Percentiles rank a stretch among this genome's conserved stretches.
Evolutionary conservation across 495 filamentous ascomycete species (phyloP).

Genomic region (Penicillium verhagenii): DNA sequence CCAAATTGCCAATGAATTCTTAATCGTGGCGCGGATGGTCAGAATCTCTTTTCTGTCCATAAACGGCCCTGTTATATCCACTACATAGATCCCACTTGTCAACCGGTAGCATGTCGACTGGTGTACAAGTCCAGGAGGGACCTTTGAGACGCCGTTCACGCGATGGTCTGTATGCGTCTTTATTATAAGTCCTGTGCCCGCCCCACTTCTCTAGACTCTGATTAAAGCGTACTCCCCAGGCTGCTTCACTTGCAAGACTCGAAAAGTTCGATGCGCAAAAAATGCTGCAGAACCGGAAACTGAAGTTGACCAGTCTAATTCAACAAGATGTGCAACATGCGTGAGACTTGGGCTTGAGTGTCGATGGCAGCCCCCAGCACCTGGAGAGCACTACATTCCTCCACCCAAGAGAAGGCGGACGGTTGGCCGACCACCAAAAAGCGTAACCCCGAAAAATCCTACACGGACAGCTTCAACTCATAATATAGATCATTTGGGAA

Average conservation of each 20-base stretch:
- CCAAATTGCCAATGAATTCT: no score
- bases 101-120: neutral
- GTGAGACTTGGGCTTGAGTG: neutral
- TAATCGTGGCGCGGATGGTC: neutral
- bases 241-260: neutral
- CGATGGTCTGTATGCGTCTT: neutral
- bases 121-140: neutral
- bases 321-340: neutral
- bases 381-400: neutral
- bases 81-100: neutral
- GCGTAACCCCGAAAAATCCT: neutral
- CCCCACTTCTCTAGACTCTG: no score
- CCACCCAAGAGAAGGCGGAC: neutral
- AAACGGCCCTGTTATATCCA: neutral
- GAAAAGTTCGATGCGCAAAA: neutral
- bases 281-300: neutral
- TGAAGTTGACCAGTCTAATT: neutral
- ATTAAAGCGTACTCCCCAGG: neutral
- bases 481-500: neutral
- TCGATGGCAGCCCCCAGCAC: neutral
- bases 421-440: neutral
- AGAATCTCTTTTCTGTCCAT: neutral
- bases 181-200: no score
- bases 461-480: neutral
- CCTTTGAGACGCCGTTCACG: neutral